phyloP scores from a whole-genome alignment of 106 monocot genomes.

The Hemerocallis citrina region DNA sequence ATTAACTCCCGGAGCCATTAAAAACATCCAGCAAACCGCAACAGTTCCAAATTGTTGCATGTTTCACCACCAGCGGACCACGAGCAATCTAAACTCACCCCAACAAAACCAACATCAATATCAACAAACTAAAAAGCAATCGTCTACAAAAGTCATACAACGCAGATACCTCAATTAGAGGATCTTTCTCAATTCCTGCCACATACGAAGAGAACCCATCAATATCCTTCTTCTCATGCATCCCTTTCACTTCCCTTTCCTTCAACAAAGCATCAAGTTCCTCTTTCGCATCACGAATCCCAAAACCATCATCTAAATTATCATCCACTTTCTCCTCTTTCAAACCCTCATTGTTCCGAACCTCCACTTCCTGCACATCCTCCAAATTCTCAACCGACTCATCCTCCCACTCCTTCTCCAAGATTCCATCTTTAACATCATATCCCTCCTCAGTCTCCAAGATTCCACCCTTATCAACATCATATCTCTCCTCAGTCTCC shows the following conservation, averaged over 20 bases:
- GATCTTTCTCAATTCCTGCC: not conserved
- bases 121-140: not conserved
- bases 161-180: not conserved
- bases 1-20: slow-evolving; percentile 5
- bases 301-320: not conserved
- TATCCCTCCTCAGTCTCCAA: no score
- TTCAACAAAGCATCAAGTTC: not conserved
- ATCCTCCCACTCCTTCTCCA: not conserved
- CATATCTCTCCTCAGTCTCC: slow-evolving; percentile 1
- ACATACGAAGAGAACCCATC: not conserved
- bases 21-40: slow-evolving; percentile 17
- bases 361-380: not conserved
- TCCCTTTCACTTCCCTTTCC: slow-evolving; percentile 3
- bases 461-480: not conserved
- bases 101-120: slow-evolving; percentile 2
- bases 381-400: not conserved
- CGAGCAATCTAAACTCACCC: slow-evolving; percentile 2
- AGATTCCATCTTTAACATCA: no score
- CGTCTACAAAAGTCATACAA: not conserved
- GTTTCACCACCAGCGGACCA: not conserved
- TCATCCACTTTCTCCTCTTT: not conserved
- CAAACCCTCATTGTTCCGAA: not conserved
- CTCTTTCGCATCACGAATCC: not conserved
- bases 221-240: not conserved
- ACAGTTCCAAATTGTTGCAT: slow-evolving; percentile 16